Evolutionary conservation across 495 filamentous ascomycete genomes (phyloP), one percentile per base, ranked within the genome.

Genomic region (Thermothielavioides terrestris): DNA sequence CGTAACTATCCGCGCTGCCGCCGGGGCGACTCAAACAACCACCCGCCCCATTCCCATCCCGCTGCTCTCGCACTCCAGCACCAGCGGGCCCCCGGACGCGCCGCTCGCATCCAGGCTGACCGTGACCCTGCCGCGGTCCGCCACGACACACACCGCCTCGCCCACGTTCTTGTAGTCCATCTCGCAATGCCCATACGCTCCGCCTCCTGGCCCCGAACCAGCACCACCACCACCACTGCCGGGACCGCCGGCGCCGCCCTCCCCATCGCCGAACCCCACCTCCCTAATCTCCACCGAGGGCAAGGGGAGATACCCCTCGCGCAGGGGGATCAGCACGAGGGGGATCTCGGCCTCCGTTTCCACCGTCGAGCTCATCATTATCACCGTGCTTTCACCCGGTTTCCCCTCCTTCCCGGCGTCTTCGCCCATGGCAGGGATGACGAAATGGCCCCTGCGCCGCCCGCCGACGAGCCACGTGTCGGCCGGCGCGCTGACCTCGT

Each of bases 381-480:
- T 67, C 69, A 53, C 67, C 71, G 7, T 14, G 0, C 8, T 27
- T 10, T 57, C 78, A 72, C 49, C 62, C 42, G 58, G 34, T 36
- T 47, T 34, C 18, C 32, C 39, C 23, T 57, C 49, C 6, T 28
- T 11, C 7, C 17, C 21, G 6, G 2, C 26, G 11, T 8, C 17
- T 2, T 11, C 14, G 9, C 10, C 52, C n/a, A 60, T 58, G 4
- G 56, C 58, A 2, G 69, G 72, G 22, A 79, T 81, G 2, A 78
- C 76, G 64, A 94, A 95, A 54, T 88, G 85, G 1, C 80, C 84
- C 50, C 85, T 83, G 20, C 86, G 75, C 30, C 82, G 77, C 0
- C 94, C 92, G 25, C 88, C 89, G 4, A 97, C 68, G 1, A 94
- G 75, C 91, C 90, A 98, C 1, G 73, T 71, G 11, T 94, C 89